Percentiles rank a stretch among this genome's conserved stretches.
Evolutionary conservation across 2,329 filamentous ascomycete genomes (phyloP).

Genomic region (Aspergillus persii): DNA sequence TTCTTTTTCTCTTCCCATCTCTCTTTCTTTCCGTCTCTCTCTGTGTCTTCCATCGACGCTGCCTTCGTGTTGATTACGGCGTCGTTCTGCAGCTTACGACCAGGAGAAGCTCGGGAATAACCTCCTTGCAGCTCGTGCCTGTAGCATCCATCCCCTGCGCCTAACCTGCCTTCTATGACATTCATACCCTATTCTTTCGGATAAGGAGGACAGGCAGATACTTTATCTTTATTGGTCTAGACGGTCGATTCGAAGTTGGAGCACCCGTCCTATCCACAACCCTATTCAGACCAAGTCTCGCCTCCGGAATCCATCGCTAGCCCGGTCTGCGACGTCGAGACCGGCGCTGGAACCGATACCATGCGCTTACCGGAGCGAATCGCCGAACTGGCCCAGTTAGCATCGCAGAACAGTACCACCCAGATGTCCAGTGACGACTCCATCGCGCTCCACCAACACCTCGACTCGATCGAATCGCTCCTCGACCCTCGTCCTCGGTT

Average conservation of each 20-base stretch:
- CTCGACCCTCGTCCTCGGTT: constrained; percentile 24
- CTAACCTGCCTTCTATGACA: not conserved
- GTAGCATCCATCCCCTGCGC: not conserved
- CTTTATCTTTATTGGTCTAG: not conserved
- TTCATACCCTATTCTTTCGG: not conserved
- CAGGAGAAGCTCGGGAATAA: not conserved
- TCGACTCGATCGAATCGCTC: constrained; percentile 38
- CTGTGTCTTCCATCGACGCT: not conserved
- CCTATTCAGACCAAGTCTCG: constrained; percentile 6
- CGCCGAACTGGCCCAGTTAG: constrained; percentile 30
- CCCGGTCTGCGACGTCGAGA: constrained; percentile 22
- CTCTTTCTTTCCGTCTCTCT: not conserved
- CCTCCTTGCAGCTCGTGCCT: not conserved
- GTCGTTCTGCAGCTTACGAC: not conserved
- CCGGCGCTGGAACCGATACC: constrained; percentile 5
- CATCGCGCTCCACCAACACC: constrained; percentile 32
- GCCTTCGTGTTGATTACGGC: not conserved
- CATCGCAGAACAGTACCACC: constrained; percentile 22
- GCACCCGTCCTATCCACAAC: constrained; percentile 2
- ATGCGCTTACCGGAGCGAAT: constrained; percentile 24
- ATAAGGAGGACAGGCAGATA: not conserved
- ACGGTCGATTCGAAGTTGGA: constrained; percentile 2
- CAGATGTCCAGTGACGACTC: constrained; percentile 27
- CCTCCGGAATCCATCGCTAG: constrained; percentile 25
- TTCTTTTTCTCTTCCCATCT: not conserved